Evolutionary conservation across 441 rosid genomes (phyloP).

Genomic region (Aquilaria agallochum): DNA sequence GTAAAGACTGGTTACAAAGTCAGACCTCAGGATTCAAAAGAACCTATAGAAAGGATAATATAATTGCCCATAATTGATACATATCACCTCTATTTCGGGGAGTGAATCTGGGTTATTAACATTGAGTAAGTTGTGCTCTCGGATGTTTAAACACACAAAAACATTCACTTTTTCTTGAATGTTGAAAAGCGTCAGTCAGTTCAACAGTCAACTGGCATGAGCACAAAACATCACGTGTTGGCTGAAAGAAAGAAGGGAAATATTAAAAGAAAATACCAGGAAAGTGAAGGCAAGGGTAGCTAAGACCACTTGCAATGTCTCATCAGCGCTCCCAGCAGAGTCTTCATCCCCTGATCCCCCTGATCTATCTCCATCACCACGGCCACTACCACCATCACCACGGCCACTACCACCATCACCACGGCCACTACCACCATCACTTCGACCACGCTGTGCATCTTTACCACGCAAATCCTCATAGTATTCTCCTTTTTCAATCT

Average conservation of each 20-base stretch:
- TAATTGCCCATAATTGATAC: too few relatives aligned
- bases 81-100: not conserved
- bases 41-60: too few relatives aligned
- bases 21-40: too few relatives aligned
- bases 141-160: too few relatives aligned
- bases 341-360: conserved; percentile 48
- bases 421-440: conserved; percentile 31
- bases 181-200: not conserved
- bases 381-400: conserved; percentile 25
- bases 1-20: too few relatives aligned
- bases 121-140: too few relatives aligned
- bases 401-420: conserved; percentile 24
- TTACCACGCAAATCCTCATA: conserved; percentile 47
- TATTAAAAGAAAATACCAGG: conserved; percentile 37
- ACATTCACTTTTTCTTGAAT: not conserved
- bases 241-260: conserved; percentile 4
- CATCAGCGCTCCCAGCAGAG: conserved; percentile 45
- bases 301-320: conserved; percentile 64
- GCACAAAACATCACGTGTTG: not conserved
- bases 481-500: conserved; percentile 60
- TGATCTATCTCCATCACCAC: conserved; percentile 29
- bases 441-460: conserved; percentile 51
- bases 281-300: conserved; percentile 71
- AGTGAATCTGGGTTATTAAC: too few relatives aligned
- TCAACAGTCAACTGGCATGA: not conserved